Evolutionary conservation across 805 yeast species (phyloP), one percentile per base, ranked within the genome.

Genomic region (Candida cerambycidarum): DNA sequence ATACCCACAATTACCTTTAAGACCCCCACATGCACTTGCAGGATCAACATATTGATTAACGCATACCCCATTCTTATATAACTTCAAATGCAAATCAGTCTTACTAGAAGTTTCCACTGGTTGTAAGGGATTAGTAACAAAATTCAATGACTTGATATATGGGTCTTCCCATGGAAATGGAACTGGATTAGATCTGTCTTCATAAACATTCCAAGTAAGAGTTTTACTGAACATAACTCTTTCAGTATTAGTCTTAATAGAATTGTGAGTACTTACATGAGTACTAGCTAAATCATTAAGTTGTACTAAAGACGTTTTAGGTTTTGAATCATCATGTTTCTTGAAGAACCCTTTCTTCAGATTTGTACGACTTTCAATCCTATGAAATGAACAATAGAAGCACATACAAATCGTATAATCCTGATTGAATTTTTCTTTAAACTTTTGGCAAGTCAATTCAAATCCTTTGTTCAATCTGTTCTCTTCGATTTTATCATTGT

Each of bases 401-500:
- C 41, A 38, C 14, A 16, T 9, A 23, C 41, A 38, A 6, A 30
- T 23, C 7, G 41, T 9, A 23, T 38, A 38, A 11, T 21, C 31
- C 21, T 30, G 23, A 12, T 31, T 30, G 15, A 15, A 38, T 11
- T 11, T 31, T 15, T 5, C 25, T 10, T 16, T 21, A 15, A 18
- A 38, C 5, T 6, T 4, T 16, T 32, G 6, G 16, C 34, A 16
- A 2, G 65, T 57, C 4, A 15, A 15, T 31, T 47, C 51, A 31
- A 53, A 60, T 4, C 50, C 29, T 10, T 38, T 30, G 33, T 44
- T 52, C 11, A 60, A 37, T n/a, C 51, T 18, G 1, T 48, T 43
- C 36, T 49, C 52, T 28, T 57, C 63, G 5, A 60, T 44, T 41
- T 53, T 57, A 41, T 59, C 63, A 31, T 59, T 50, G 35, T 60